phyloP scores from a whole-genome alignment of 352 stramenopile genomes.

The Peronospora farinosa region DNA sequence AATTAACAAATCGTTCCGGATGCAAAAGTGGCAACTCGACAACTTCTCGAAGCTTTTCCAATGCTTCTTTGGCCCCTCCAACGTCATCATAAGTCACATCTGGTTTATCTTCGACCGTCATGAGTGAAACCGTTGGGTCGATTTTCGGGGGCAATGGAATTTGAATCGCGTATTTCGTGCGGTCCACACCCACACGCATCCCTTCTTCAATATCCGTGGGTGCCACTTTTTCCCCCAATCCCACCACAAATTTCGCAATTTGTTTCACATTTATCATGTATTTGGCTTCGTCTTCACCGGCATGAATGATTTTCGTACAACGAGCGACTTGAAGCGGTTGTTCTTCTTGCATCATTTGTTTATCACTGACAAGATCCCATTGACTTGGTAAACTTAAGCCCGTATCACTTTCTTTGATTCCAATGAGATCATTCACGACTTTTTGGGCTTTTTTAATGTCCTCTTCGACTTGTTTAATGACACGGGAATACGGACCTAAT shows the following conservation, averaged over 20 bases:
- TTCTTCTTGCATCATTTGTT: constrained; percentile 99
- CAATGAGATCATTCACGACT: constrained; percentile 88
- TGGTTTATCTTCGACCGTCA: constrained; percentile 99
- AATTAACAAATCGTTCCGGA: constrained; percentile 96
- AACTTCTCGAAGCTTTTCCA: constrained; percentile 98
- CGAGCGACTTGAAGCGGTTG: constrained; percentile 94
- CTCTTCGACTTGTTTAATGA: constrained; percentile 97
- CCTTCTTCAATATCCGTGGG: constrained; percentile 99
- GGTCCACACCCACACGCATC: constrained; percentile 98
- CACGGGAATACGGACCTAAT: constrained; percentile 92
- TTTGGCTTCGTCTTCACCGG: constrained; percentile 92
- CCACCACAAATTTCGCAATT: constrained; percentile 99
- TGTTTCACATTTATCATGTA: constrained; percentile 99
- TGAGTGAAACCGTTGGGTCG: constrained; percentile 94
- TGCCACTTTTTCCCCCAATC: constrained; percentile 96
- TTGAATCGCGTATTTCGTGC: constrained; percentile 96
- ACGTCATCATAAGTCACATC: constrained; percentile 99
- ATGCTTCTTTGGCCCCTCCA: constrained; percentile 95
- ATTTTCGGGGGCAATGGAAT: constrained; percentile 98
- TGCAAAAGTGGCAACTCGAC: constrained; percentile 97
- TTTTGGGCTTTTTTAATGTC: constrained; percentile 98
- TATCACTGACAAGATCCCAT: constrained; percentile 99
- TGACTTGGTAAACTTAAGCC: constrained; percentile 95
- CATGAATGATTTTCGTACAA: constrained; percentile 94
- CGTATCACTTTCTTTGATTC: constrained; percentile 99